Percentiles rank a stretch among this genome's conserved stretches.
phyloP scores from a whole-genome alignment of 805 yeast genomes.

The Metschnikowia borealis region DNA sequence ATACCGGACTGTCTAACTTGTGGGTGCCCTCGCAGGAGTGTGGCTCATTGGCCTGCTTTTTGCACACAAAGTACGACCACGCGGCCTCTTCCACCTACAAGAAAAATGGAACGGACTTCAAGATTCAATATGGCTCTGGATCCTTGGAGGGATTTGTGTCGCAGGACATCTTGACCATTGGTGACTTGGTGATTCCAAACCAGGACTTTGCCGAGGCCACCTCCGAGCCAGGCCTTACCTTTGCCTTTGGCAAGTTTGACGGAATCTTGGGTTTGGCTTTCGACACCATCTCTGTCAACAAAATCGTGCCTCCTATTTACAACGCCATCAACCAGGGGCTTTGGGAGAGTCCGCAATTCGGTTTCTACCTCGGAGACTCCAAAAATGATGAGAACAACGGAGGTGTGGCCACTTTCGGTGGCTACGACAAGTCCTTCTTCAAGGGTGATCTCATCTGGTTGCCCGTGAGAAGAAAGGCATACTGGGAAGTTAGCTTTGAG shows the following conservation, averaged over 20 bases:
- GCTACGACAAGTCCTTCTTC: slow-evolving; percentile 72
- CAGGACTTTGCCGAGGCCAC: slow-evolving; percentile 98
- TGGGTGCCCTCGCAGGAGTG: slow-evolving; percentile 95
- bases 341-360: slow-evolving; percentile 79
- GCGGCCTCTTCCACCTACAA: slow-evolving; percentile 76
- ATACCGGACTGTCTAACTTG: slow-evolving; percentile 94
- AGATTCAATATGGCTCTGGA: slow-evolving; percentile 90
- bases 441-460: slow-evolving; percentile 88
- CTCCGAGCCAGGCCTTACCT: slow-evolving; percentile 93
- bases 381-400: slow-evolving; percentile 64
- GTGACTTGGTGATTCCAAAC: slow-evolving; percentile 76
- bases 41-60: slow-evolving; percentile 89
- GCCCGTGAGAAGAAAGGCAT: slow-evolving; percentile 98
- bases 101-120: slow-evolving; percentile 81
- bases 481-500: slow-evolving; percentile 96
- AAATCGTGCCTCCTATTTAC: slow-evolving; percentile 90
- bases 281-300: slow-evolving; percentile 83
- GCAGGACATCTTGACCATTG: slow-evolving; percentile 75
- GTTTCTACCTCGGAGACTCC: slow-evolving; percentile 85
- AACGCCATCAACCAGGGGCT: slow-evolving; percentile 80
- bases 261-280: slow-evolving; percentile 96
- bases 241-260: slow-evolving; percentile 98
- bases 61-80: slow-evolving; percentile 89
- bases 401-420: slow-evolving; percentile 95
- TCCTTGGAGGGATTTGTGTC: slow-evolving; percentile 89